phyloP scores from a whole-genome alignment of 352 stramenopile species.

The Globisporangium nodosum region DNA sequence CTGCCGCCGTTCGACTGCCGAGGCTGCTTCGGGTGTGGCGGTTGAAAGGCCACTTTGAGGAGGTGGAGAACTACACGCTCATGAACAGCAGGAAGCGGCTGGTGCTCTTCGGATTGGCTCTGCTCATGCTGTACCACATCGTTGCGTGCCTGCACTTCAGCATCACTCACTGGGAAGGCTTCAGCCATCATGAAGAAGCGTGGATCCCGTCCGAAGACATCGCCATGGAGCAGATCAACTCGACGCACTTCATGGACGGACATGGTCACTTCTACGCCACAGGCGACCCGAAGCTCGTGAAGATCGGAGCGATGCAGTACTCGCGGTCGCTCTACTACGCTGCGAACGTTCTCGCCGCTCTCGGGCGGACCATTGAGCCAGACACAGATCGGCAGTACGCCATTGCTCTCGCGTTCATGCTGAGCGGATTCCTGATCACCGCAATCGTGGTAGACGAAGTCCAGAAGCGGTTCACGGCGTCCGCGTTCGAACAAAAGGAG shows the following conservation, averaged over 20 bases:
- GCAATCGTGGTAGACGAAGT: conserved; percentile 68
- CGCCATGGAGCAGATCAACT: conserved; percentile 27
- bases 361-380: conserved; percentile 43
- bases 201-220: conserved; percentile 48
- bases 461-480: conserved; percentile 59
- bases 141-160: conserved; percentile 52
- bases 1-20: conserved; percentile 21
- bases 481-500: conserved; percentile 60
- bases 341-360: conserved; percentile 39
- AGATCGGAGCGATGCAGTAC: conserved; percentile 43
- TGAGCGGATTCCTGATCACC: conserved; percentile 62
- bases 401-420: conserved; percentile 51
- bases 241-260: conserved; percentile 23
- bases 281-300: conserved; percentile 16
- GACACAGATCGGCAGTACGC: conserved; percentile 40
- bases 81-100: conserved; percentile 35
- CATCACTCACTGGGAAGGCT: conserved; percentile 37
- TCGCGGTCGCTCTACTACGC: conserved; percentile 56
- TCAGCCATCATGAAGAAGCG: conserved; percentile 29
- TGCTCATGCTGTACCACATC: conserved; percentile 49
- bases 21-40: conserved; percentile 30
- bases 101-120: conserved; percentile 27
- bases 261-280: conserved; percentile 16
- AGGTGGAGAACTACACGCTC: conserved; percentile 32
- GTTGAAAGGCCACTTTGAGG: conserved; percentile 27